Evolutionary conservation across 352 stramenopile species (phyloP), one percentile per base, ranked within the genome.

Genomic region (Phytopythium sindhum): DNA sequence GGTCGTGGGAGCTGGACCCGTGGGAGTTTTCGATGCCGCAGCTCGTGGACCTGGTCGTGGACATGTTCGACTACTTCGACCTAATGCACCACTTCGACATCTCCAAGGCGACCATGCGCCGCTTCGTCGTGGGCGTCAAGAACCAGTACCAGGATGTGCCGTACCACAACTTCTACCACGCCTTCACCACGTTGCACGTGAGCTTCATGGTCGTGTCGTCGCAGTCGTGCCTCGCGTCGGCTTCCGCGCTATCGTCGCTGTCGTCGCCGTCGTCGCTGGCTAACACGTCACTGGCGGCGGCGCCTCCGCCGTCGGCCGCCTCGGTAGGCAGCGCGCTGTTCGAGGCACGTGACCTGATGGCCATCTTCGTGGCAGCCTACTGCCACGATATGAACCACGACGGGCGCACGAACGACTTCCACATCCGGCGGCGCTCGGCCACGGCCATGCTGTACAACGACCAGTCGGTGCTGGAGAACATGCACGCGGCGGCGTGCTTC

Each of bases 301-400:
- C 64, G 15, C 66, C 59, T 4, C 63, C 65, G 7, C 74, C 66
- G 8, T 70, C 68, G 44, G 59, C 59, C 1, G 15, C 21, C 15
- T 17, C 12, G 1, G 15, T 23, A 21, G 65, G 60, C 65, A 63
- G 64, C 0, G 55, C 62, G 15, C 64, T 93, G 24, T 60, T 96
- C 21, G 74, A 88, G 19, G 61, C 62, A 10, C 67, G 72, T 8
- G 82, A 95, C 39, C 61, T 87, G n/a, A 70, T 96, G 53, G 75
- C 88, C 19, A 72, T 96, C 5, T 88, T 96, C 33, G 70, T 97
- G 31, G 82, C 81, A 2, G 81, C 86, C 1, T 89, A 96, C 60
- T 90, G 83, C 61, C 89, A 97, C 65, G 88, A 97, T 44, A 89
- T 96, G 70, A 90, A 92, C 72, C 89, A 97, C 73, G 88, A 94